These are phyloP conservation scores for Typha latifolia DNA, from an alignment of 176 grass and related monocot species.

Conservation along the genomic window DNA sequence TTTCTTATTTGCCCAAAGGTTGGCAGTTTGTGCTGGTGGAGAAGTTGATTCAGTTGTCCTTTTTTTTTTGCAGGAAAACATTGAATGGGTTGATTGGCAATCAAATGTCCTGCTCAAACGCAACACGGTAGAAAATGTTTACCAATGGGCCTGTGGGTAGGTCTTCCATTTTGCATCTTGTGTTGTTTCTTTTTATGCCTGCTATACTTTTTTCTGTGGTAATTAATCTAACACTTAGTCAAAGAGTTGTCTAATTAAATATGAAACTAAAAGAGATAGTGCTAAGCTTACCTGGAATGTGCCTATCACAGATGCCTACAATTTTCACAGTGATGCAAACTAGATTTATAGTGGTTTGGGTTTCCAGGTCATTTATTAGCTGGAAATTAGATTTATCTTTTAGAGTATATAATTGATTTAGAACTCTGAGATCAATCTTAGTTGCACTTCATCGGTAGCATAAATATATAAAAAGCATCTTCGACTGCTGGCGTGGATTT, in stretches of 20 bases:
- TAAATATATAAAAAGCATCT: too few relatives aligned
- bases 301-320: too few relatives aligned
- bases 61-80: constrained; percentile 61
- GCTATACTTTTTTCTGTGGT: neutral
- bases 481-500: too few relatives aligned
- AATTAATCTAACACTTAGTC: neutral
- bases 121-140: constrained; percentile 86
- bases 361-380: too few relatives aligned
- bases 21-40: neutral
- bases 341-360: too few relatives aligned
- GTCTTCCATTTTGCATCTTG: constrained; percentile 14
- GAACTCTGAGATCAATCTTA: too few relatives aligned
- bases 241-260: neutral
- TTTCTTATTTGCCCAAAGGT: neutral
- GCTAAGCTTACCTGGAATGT: too few relatives aligned
- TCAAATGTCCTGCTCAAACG: constrained; percentile 49
- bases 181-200: neutral
- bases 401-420: too few relatives aligned
- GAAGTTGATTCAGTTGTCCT: constrained; percentile 4
- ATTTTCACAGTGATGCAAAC: too few relatives aligned
- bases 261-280: neutral
- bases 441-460: too few relatives aligned
- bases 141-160: constrained; percentile 92
- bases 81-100: constrained; percentile 74
- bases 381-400: too few relatives aligned